Base-by-base conservation (phyloP, 495 filamentous ascomycete species). In the Aspergillus incahuasiensis region DNA sequence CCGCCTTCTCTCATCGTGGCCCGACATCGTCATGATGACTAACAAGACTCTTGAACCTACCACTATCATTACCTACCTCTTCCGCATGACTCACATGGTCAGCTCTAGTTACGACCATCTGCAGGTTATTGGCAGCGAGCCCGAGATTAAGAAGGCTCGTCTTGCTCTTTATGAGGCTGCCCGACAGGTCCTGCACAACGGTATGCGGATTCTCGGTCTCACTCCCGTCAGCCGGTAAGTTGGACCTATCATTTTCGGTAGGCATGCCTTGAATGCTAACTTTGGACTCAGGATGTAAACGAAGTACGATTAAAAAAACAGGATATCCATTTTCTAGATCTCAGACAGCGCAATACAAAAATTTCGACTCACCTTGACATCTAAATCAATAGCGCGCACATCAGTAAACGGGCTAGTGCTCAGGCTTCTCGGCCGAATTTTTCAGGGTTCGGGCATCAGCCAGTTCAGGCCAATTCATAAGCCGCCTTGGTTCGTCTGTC, bases 21-120 rank as follows among this genome's bases (percentile, higher is more conserved):
- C 85, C 8, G 86, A 88, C 51, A 78, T 85, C 13, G 73, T 85
- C 28, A 57, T 81, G 40, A 80, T 83, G 52, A 84, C 86, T 6
- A 68, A 74, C 58, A 85, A 82, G 72, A 85, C 81, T 13, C 74
- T 82, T 43, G 85, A 89, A 68, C 84, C 86, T 16, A 72, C 82
- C 42, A 86, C 82, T 6, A 77, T 95, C 47, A 74, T 95, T 30
- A 85, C 84, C 11, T 96, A 94, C 72, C 81, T 96, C 42, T 92
- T 92, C 78, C 86, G 84, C 72, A 87, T 96, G 86, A 95, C 89
- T 1, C 90, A 94, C 67, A 77, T 84, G 48, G 70, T 95, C 52
- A 92, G 87, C 75, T 88, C 85, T 35, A 87, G 86, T 67, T 95
- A 94, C 67, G 90, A 91, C 62, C 81, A 88, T 5, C 79, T 95